phyloP scores from a whole-genome alignment of 2,329 filamentous ascomycete species.

The Penicillium sclerotigenum region DNA sequence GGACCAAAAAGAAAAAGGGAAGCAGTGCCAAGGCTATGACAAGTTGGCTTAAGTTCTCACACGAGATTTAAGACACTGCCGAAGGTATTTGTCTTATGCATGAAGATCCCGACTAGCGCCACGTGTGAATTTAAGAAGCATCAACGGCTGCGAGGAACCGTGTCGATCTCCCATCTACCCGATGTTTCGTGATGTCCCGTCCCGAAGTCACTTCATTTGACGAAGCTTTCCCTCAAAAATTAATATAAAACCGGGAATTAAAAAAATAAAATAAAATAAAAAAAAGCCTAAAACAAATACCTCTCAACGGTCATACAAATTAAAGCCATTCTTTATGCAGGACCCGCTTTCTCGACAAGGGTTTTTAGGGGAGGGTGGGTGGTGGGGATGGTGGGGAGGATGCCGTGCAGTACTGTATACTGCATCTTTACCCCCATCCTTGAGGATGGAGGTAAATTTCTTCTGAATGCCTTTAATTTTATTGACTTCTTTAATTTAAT shows the following conservation, averaged over 20 bases:
- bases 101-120: slow-evolving; percentile 40
- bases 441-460: background rate
- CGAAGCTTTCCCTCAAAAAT: slow-evolving; percentile 4
- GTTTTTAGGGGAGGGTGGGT: slow-evolving; percentile 9
- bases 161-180: slow-evolving; percentile 37
- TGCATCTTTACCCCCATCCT: slow-evolving; percentile 10
- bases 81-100: slow-evolving; percentile 25
- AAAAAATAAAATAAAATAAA: background rate
- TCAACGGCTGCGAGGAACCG: slow-evolving; percentile 39
- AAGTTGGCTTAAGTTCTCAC: background rate
- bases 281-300: background rate
- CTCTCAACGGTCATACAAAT: slow-evolving; percentile 8
- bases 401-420: slow-evolving; percentile 11
- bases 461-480: background rate
- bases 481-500: background rate
- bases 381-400: slow-evolving; percentile 8
- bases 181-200: slow-evolving; percentile 22
- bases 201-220: slow-evolving; percentile 12
- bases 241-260: background rate
- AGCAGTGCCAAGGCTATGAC: background rate
- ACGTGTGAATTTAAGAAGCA: slow-evolving; percentile 37
- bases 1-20: background rate
- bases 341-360: slow-evolving; percentile 19
- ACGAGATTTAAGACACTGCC: slow-evolving; percentile 3
- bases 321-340: slow-evolving; percentile 14